Conservation (phyloP, 805 yeast genomes). For the Teunomyces lycoperdinae region DNA sequence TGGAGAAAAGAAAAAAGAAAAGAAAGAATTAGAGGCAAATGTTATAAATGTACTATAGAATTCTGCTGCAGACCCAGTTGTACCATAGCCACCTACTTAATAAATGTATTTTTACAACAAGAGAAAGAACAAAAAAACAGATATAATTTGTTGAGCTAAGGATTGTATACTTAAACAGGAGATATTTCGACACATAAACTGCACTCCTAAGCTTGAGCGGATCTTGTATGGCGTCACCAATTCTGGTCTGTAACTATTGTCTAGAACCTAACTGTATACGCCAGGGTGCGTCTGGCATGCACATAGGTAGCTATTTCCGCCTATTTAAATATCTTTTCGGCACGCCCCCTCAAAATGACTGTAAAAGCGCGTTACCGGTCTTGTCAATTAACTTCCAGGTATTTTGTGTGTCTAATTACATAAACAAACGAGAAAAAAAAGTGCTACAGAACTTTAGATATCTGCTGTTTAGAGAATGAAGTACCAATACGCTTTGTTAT, state of each 20-base stretch:
- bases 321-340: not conserved
- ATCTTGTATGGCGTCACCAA: not conserved
- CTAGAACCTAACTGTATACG: not conserved
- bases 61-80: not conserved
- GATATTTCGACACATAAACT: too few relatives aligned
- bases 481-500: slow-evolving; percentile 7
- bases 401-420: not conserved
- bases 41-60: not conserved
- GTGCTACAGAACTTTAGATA: not conserved
- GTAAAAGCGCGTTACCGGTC: not conserved
- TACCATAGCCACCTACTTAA: not conserved
- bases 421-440: not conserved
- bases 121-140: not conserved
- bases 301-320: not conserved
- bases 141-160: too few relatives aligned
- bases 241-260: not conserved
- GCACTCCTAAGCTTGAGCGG: too few relatives aligned
- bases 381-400: not conserved
- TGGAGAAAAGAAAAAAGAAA: slow-evolving; percentile 44
- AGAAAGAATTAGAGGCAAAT: slow-evolving; percentile 21
- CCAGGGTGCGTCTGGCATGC: not conserved
- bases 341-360: not conserved
- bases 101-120: not conserved
- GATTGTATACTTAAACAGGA: too few relatives aligned
- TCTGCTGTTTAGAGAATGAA: slow-evolving; percentile 1